A percentile compares a stretch with the other conserved stretches of the same genome.
phyloP scores from a whole-genome alignment of 2,329 filamentous ascomycete species.

The Chaetomium olivaceum region DNA sequence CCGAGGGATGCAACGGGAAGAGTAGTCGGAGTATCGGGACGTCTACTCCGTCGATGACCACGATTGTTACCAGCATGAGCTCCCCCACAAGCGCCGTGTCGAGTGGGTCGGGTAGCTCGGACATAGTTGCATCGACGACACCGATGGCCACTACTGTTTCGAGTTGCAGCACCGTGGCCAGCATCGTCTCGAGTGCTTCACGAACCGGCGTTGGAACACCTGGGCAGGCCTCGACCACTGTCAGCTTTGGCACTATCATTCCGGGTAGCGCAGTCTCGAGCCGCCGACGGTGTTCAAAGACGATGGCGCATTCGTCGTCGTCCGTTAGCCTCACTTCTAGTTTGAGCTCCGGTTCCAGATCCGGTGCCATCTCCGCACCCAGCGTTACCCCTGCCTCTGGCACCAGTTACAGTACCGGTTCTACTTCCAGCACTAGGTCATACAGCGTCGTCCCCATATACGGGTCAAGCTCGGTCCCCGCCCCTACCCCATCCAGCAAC shows the following conservation, averaged over 20 bases:
- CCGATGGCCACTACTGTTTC: neutral
- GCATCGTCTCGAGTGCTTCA: neutral
- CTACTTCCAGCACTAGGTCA: neutral
- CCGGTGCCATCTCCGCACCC: neutral
- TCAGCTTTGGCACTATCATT: no score
- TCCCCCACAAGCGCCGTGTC: neutral
- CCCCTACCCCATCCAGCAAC: slow-evolving; percentile 13
- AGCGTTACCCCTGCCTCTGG: neutral
- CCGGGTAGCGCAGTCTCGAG: neutral
- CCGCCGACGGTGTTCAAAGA: neutral
- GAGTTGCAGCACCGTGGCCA: neutral
- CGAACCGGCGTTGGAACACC: neutral
- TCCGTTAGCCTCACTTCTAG: neutral
- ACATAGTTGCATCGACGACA: neutral
- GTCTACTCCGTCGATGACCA: neutral
- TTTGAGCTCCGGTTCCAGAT: neutral
- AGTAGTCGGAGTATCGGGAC: neutral
- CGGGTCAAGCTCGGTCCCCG: slow-evolving; percentile 7
- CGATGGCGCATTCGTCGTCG: no score
- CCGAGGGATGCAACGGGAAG: neutral
- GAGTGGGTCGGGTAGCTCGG: neutral
- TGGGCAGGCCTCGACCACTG: neutral
- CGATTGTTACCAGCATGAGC: neutral
- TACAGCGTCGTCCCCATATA: slow-evolving; percentile 1
- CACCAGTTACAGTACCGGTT: neutral